Evolutionary conservation across 805 yeast species (phyloP).

Genomic region (Pichia ethanolica): DNA sequence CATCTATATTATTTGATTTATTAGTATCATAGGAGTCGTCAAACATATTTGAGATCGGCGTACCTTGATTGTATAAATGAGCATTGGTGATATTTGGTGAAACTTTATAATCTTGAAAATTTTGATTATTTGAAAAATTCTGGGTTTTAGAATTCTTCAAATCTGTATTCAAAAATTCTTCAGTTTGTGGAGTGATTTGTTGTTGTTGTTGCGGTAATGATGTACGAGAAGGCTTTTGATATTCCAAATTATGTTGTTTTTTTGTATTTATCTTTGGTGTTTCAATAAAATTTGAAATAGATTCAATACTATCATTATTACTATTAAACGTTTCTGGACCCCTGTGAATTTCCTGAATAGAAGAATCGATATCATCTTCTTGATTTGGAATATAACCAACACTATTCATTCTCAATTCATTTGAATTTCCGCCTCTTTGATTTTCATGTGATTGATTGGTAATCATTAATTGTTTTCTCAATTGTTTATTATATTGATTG

Average conservation of each 20-base stretch:
- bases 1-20: not conserved
- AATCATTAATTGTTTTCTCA: slow-evolving; percentile 20
- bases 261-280: slow-evolving; percentile 4
- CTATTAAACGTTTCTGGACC: slow-evolving; percentile 20
- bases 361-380: slow-evolving; percentile 8
- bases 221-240: too few species aligned
- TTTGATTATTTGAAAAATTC: too few species aligned
- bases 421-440: not conserved
- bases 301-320: slow-evolving; percentile 1
- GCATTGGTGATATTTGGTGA: too few species aligned
- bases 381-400: slow-evolving; percentile 2
- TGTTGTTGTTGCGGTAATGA: too few species aligned
- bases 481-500: slow-evolving; percentile 5
- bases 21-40: not conserved
- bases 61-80: too few species aligned
- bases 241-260: too few species aligned
- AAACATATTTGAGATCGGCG: too few species aligned
- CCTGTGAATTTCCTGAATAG: slow-evolving; percentile 26
- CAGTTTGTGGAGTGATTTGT: too few species aligned
- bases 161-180: too few species aligned
- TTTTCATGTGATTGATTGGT: slow-evolving; percentile 19
- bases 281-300: slow-evolving; percentile 6
- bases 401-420: slow-evolving; percentile 7
- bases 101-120: too few species aligned
- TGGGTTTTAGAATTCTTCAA: too few species aligned